phyloP scores from a whole-genome alignment of 106 monocot genomes.

The Acanthochlamys bracteata region DNA sequence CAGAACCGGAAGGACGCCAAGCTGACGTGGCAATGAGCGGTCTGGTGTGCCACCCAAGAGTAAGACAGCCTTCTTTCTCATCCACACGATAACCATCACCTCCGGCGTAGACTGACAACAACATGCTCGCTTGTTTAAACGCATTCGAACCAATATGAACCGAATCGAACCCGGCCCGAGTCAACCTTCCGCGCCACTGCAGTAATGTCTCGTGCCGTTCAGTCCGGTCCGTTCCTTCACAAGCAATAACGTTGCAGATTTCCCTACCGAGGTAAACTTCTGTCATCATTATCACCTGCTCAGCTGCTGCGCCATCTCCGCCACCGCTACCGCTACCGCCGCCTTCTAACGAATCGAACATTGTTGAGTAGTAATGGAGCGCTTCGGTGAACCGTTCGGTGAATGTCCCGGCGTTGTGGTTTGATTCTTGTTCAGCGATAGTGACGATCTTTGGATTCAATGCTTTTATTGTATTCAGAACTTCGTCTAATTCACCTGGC shows the following conservation, averaged over 20 bases:
- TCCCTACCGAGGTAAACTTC: constrained; percentile 83
- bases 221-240: constrained; percentile 61
- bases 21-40: constrained; percentile 87
- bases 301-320: not conserved
- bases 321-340: constrained; percentile 14
- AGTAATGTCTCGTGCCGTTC: constrained; percentile 73
- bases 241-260: constrained; percentile 83
- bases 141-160: constrained; percentile 78
- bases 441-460: constrained; percentile 69
- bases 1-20: constrained; percentile 30
- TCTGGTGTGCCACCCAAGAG: constrained; percentile 86
- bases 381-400: constrained; percentile 68
- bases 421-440: constrained; percentile 80
- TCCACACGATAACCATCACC: constrained; percentile 82
- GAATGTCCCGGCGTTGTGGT: constrained; percentile 70
- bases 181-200: constrained; percentile 55
- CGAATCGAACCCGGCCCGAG: constrained; percentile 57
- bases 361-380: constrained; percentile 86
- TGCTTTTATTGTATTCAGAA: constrained; percentile 39
- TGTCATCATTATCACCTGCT: constrained; percentile 52
- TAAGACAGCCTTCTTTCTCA: constrained; percentile 78
- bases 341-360: constrained; percentile 91
- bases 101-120: constrained; percentile 63
- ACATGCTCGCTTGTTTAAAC: constrained; percentile 80
- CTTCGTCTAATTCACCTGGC: constrained; percentile 57